Evolutionary conservation across 805 yeast species (phyloP).

Genomic region (Cyberlindnera americana): DNA sequence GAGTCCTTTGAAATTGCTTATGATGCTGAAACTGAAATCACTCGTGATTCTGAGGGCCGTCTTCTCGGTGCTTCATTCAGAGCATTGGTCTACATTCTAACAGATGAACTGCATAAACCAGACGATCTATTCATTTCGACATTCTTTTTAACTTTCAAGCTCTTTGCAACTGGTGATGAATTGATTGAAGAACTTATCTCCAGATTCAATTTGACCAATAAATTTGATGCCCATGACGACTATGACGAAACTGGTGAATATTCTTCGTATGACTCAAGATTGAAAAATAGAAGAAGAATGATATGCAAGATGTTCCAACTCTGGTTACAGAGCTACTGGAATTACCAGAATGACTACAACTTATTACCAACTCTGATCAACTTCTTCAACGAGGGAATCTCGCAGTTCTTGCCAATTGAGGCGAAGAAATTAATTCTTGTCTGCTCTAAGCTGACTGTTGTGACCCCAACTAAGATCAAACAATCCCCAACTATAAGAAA

Average conservation of each 20-base stretch:
- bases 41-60: conserved; percentile 47
- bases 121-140: conserved; percentile 68
- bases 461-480: conserved; percentile 46
- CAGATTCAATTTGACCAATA: conserved; percentile 54
- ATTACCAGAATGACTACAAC: conserved; percentile 53
- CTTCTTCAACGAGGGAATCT: conserved; percentile 75
- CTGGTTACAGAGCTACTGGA: conserved; percentile 94
- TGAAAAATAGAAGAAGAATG: conserved; percentile 56
- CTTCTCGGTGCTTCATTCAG: conserved; percentile 69
- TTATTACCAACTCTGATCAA: conserved; percentile 68
- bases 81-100: conserved; percentile 60
- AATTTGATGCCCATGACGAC: conserved; percentile 30
- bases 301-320: conserved; percentile 66
- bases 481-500: conserved; percentile 13
- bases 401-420: conserved; percentile 59
- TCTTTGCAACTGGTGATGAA: conserved; percentile 63
- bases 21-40: conserved; percentile 40
- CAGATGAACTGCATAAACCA: conserved; percentile 61
- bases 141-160: conserved; percentile 72
- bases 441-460: conserved; percentile 56
- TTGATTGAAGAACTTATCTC: conserved; percentile 64
- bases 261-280: conserved; percentile 38
- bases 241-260: conserved; percentile 34
- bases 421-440: conserved; percentile 57
- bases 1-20: conserved; percentile 16